Evolutionary conservation across 257 asterid genomes (phyloP).

Genomic region (Solanum chiquidenum): DNA sequence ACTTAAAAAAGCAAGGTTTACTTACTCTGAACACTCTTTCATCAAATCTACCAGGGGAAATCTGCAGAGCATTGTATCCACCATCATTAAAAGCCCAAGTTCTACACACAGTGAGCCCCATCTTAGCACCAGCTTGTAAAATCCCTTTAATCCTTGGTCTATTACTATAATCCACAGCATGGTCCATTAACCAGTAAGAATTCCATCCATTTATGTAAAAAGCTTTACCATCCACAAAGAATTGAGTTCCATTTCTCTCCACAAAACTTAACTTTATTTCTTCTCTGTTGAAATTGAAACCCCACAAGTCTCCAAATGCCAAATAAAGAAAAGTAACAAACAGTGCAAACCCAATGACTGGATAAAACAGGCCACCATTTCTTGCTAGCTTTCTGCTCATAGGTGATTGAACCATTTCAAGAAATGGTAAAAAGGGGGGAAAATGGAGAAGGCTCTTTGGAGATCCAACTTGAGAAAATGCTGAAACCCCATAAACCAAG

Average conservation of each 20-base stretch:
- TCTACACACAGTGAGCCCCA: conserved; percentile 96
- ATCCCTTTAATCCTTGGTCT: conserved; percentile 53
- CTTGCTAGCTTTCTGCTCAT: conserved; percentile 41
- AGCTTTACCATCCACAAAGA: conserved; percentile 70
- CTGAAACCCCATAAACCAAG: neutral
- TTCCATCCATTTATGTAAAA: conserved; percentile 95
- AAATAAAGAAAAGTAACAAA: conserved; percentile 63
- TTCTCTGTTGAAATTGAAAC: conserved; percentile 11
- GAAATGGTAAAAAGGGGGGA: neutral
- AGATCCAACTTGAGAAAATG: conserved; percentile 8
- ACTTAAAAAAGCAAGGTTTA: neutral
- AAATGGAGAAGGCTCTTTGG: neutral
- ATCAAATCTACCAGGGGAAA: conserved; percentile 78
- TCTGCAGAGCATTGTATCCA: conserved; percentile 84
- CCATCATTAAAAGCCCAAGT: conserved; percentile 99
- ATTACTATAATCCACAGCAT: conserved; percentile 61
- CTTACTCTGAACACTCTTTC: conserved; percentile 84
- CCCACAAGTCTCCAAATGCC: conserved; percentile 79
- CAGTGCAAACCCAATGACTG: conserved; percentile 70
- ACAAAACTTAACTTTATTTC: conserved; percentile 59
- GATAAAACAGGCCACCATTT: conserved; percentile 77
- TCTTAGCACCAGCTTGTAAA: conserved; percentile 74
- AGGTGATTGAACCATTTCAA: conserved; percentile 22
- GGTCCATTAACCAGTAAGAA: conserved; percentile 98
- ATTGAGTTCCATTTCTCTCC: conserved; percentile 91